Conservation (phyloP, 768 basidiomycete species). For the Thelephora ganbajun region DNA sequence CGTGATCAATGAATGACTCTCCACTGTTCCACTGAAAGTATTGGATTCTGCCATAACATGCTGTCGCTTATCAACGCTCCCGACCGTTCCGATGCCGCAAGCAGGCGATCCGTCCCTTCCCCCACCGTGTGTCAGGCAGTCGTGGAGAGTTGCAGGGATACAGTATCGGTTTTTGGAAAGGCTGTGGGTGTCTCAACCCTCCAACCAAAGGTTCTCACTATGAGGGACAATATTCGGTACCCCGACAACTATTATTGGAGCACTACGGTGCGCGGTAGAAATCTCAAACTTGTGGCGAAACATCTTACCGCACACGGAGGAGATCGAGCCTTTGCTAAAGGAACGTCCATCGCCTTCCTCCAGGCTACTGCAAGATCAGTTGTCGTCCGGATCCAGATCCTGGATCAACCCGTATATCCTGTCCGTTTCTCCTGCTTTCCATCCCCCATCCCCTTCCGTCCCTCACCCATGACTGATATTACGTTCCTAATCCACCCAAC, state of each 20-base stretch:
- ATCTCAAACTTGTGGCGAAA: conserved; percentile 74
- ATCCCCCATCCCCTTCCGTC: too few species aligned
- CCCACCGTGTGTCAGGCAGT: conserved; percentile 62
- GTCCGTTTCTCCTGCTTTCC: conserved; percentile 15
- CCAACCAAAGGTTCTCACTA: conserved; percentile 66
- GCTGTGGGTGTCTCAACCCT: conserved; percentile 72
- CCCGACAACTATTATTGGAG: conserved; percentile 74
- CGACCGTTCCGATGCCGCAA: conserved; percentile 81
- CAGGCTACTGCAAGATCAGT: conserved; percentile 19
- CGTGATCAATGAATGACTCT: conserved; percentile 70
- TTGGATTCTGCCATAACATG: conserved; percentile 81
- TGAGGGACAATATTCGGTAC: conserved; percentile 73
- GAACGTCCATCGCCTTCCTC: conserved; percentile 25
- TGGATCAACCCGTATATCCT: conserved; percentile 10
- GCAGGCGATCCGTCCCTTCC: conserved; percentile 54
- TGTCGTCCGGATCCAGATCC: neutral
- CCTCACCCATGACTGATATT: conserved; percentile 16
- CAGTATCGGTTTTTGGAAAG: conserved; percentile 71
- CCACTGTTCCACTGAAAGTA: conserved; percentile 69
- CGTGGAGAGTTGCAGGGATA: conserved; percentile 74
- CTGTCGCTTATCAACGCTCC: conserved; percentile 74
- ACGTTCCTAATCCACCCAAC: conserved; percentile 16
- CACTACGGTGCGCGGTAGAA: conserved; percentile 84
- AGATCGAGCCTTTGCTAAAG: conserved; percentile 49
- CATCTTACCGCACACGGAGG: conserved; percentile 57